Evolutionary conservation across 208 protist genomes (phyloP).

Genomic region (Trypanosoma melophagium): DNA sequence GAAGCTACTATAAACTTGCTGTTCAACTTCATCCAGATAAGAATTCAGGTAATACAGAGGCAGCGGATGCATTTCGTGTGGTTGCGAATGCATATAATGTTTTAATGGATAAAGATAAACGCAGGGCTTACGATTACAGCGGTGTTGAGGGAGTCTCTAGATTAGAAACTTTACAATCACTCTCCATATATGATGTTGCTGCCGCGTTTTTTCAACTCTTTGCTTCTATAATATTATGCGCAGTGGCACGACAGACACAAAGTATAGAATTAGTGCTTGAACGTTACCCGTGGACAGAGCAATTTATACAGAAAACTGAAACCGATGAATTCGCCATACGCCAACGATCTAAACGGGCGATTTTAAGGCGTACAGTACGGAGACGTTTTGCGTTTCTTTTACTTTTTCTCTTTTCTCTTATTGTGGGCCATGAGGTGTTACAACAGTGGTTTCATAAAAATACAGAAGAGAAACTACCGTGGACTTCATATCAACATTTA

Average conservation of each 20-base stretch:
- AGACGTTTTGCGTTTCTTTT: neutral
- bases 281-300: constrained; percentile 3
- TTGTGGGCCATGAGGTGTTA: neutral
- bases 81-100: constrained; percentile 93
- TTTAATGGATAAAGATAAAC: constrained; percentile 83
- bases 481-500: too few species aligned
- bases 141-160: constrained; percentile 20
- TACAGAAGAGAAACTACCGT: too few species aligned
- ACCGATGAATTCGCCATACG: constrained; percentile 10
- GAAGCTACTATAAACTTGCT: constrained; percentile 45
- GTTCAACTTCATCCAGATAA: constrained; percentile 66
- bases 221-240: neutral
- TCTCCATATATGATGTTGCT: neutral
- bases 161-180: neutral
- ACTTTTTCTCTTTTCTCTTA: constrained; percentile 5
- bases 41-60: constrained; percentile 39
- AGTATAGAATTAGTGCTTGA: constrained; percentile 6
- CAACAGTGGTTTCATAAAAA: neutral
- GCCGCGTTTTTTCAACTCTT: neutral
- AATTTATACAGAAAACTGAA: neutral
- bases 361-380: constrained; percentile 1
- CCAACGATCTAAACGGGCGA: neutral
- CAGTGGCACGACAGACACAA: neutral
- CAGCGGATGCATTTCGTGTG: constrained; percentile 43
- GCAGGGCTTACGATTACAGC: constrained; percentile 87